Percentiles rank a stretch among this genome's conserved stretches.
phyloP scores from a whole-genome alignment of 2,329 filamentous ascomycete genomes.

The Alternaria incomplexa region DNA sequence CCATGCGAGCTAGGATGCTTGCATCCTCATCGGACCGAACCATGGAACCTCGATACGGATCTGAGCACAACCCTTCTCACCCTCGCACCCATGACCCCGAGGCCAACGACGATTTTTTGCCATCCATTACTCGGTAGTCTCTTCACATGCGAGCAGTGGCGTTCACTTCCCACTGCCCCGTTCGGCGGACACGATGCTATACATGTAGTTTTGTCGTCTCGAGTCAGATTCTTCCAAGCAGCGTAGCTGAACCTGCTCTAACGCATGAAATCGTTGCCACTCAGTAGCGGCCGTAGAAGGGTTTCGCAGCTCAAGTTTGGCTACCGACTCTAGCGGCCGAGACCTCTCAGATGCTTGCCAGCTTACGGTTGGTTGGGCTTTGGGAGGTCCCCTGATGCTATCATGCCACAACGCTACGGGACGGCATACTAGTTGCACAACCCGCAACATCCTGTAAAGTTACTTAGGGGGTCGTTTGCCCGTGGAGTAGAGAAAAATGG shows the following conservation, averaged over 20 bases:
- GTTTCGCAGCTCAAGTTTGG: not conserved
- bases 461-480: not conserved
- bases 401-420: not conserved
- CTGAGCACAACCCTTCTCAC: not conserved
- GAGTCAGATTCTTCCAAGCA: not conserved
- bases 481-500: constrained; percentile 6
- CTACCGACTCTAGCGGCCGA: not conserved
- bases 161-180: not conserved
- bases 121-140: not conserved
- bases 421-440: not conserved
- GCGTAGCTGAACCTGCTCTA: not conserved
- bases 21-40: not conserved
- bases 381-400: not conserved
- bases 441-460: not conserved
- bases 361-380: not conserved
- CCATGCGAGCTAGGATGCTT: constrained; percentile 1
- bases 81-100: not conserved
- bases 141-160: not conserved
- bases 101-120: not conserved
- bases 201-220: not conserved
- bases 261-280: not conserved
- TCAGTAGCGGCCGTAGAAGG: not conserved
- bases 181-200: not conserved
- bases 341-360: not conserved
- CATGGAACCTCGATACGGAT: not conserved